Evolutionary conservation across 2,329 filamentous ascomycete species (phyloP).

Genomic region (Nigrospora sphaerica): DNA sequence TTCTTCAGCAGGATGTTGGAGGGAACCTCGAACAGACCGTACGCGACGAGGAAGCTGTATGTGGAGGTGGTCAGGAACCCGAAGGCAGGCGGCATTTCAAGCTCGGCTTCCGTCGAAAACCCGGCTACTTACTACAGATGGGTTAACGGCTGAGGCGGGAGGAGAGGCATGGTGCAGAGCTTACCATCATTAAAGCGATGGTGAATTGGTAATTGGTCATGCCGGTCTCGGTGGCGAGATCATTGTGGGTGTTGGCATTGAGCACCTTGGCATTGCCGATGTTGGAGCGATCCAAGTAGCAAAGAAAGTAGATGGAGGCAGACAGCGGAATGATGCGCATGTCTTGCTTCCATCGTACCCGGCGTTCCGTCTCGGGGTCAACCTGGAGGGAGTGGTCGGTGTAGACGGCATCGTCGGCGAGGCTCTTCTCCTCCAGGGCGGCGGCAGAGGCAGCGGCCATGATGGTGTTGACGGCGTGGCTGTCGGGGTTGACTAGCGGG

Average conservation of each 20-base stretch:
- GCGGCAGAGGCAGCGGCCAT: not conserved
- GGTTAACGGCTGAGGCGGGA: too few species aligned
- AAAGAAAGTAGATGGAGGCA: constrained; percentile 46
- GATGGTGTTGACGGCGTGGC: too few species aligned
- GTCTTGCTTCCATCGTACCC: constrained; percentile 36
- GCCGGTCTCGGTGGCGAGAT: constrained; percentile 24
- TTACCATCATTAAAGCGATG: constrained; percentile 26
- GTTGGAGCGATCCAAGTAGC: constrained; percentile 50
- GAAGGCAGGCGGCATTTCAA: too few species aligned
- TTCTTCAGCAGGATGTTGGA: constrained; percentile 56
- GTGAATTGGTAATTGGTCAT: constrained; percentile 23
- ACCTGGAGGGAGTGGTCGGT: constrained; percentile 5
- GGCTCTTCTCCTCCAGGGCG: constrained; percentile 17
- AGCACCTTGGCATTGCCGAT: constrained; percentile 36
- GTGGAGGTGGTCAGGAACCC: too few species aligned
- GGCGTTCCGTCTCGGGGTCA: constrained; percentile 9
- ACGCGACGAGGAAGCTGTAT: constrained; percentile 47
- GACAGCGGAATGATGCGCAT: constrained; percentile 45
- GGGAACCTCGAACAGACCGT: constrained; percentile 51
- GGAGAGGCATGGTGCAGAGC: too few species aligned
- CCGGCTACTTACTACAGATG: too few species aligned
- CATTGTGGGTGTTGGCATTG: constrained; percentile 25
- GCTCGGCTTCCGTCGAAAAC: too few species aligned
- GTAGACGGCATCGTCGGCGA: constrained; percentile 5
- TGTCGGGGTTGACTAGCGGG: too few species aligned